Conservation (phyloP, 2,329 filamentous ascomycete species). For the Triangularia verruculosa region DNA sequence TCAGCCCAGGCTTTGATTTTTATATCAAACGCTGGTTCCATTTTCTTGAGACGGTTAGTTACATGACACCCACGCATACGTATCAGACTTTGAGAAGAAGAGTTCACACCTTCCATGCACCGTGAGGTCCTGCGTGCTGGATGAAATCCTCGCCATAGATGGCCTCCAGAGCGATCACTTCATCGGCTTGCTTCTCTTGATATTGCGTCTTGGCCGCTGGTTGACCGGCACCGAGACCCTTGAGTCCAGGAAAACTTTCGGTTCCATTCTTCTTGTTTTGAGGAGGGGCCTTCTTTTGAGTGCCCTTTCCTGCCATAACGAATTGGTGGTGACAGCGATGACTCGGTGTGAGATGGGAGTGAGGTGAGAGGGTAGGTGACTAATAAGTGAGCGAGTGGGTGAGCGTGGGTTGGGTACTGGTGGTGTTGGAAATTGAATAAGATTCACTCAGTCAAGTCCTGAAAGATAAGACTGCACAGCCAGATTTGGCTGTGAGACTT, state of each 20-base stretch:
- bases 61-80: background rate
- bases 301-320: conserved; percentile 42
- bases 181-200: conserved; percentile 80
- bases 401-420: background rate
- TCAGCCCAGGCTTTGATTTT: conserved; percentile 71
- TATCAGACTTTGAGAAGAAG: background rate
- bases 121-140: conserved; percentile 64
- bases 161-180: conserved; percentile 78
- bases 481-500: conserved; percentile 47
- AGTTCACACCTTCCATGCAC: conserved; percentile 76
- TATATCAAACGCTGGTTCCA: conserved; percentile 79
- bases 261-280: conserved; percentile 39
- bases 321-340: background rate
- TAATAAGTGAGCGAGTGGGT: background rate
- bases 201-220: conserved; percentile 58
- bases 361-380: background rate
- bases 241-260: conserved; percentile 52
- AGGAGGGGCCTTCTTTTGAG: conserved; percentile 48
- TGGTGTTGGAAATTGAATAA: conserved; percentile 1
- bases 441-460: conserved; percentile 15
- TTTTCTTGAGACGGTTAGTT: conserved; percentile 48
- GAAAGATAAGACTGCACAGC: conserved; percentile 47
- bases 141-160: conserved; percentile 90
- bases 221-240: conserved; percentile 38
- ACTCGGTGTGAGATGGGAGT: background rate